Percentiles rank a stretch among this genome's conserved stretches.
phyloP scores from a whole-genome alignment of 1,139 yeast genomes.

The Yamadazyma blattariae region DNA sequence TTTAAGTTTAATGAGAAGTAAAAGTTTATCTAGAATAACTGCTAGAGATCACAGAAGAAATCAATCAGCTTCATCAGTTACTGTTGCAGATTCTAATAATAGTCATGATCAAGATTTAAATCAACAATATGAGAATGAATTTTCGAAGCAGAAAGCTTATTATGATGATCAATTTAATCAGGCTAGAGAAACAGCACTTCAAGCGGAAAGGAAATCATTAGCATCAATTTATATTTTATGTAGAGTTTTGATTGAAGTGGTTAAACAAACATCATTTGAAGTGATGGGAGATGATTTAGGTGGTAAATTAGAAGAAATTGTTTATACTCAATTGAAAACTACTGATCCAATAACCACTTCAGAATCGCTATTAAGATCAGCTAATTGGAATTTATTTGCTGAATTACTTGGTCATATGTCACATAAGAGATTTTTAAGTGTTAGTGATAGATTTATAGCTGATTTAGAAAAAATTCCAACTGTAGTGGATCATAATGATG shows the following conservation, averaged over 20 bases:
- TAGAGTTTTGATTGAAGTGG: slow-evolving; percentile 89
- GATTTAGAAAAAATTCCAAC: slow-evolving; percentile 81
- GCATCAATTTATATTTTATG: slow-evolving; percentile 90
- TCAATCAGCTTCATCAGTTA: slow-evolving; percentile 31
- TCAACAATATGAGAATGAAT: slow-evolving; percentile 15
- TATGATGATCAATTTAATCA: slow-evolving; percentile 48
- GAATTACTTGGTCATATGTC: slow-evolving; percentile 91
- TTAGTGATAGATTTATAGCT: slow-evolving; percentile 90
- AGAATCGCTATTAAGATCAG: slow-evolving; percentile 71
- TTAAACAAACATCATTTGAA: slow-evolving; percentile 76
- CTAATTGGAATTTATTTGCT: slow-evolving; percentile 93
- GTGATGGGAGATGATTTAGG: slow-evolving; percentile 77
- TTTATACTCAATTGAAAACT: slow-evolving; percentile 82
- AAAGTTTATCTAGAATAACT: slow-evolving; percentile 35
- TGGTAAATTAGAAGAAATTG: slow-evolving; percentile 86
- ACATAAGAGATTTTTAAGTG: slow-evolving; percentile 74
- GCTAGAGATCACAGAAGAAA: slow-evolving; percentile 33
- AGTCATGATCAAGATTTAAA: not conserved
- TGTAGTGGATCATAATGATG: slow-evolving; percentile 52
- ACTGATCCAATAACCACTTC: slow-evolving; percentile 74
- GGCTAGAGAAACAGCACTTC: slow-evolving; percentile 69
- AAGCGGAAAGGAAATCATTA: slow-evolving; percentile 82
- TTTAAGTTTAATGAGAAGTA: slow-evolving; percentile 40
- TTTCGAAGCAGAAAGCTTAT: slow-evolving; percentile 21
- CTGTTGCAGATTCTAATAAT: slow-evolving; percentile 1